These are phyloP conservation scores for Pochonia chlamydosporia DNA, from an alignment of 2,329 filamentous ascomycete species.

Conservation along the genomic window DNA sequence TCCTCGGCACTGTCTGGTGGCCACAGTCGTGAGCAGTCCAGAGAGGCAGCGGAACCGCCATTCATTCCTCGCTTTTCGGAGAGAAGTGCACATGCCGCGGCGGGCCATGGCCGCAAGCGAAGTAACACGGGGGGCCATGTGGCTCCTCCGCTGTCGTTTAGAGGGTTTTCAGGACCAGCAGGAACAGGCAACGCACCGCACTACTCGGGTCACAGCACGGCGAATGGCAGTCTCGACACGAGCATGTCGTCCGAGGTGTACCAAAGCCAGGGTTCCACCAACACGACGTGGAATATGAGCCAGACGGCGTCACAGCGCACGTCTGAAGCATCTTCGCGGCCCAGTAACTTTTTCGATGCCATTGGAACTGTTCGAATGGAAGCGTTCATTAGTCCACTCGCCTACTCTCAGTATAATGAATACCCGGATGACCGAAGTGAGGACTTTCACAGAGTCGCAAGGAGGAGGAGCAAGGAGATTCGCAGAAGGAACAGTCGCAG, in stretches of 20 bases:
- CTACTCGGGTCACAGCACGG: slow-evolving; percentile 49
- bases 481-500: slow-evolving; percentile 48
- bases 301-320: slow-evolving; percentile 43
- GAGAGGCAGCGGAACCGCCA: slow-evolving; percentile 65
- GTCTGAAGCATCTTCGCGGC: slow-evolving; percentile 48
- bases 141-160: slow-evolving; percentile 65
- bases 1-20: slow-evolving; percentile 29
- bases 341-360: slow-evolving; percentile 72
- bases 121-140: slow-evolving; percentile 81
- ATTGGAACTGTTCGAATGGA: slow-evolving; percentile 95
- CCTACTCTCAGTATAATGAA: slow-evolving; percentile 41
- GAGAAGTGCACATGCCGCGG: slow-evolving; percentile 36
- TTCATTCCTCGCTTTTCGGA: slow-evolving; percentile 65
- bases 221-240: slow-evolving; percentile 51
- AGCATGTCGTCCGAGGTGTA: slow-evolving; percentile 57
- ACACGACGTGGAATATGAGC: slow-evolving; percentile 38
- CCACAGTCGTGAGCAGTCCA: slow-evolving; percentile 41
- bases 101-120: slow-evolving; percentile 70
- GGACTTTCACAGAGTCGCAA: slow-evolving; percentile 34
- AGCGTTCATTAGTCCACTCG: slow-evolving; percentile 74
- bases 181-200: slow-evolving; percentile 34
- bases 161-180: slow-evolving; percentile 64
- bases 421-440: slow-evolving; percentile 46
- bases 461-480: slow-evolving; percentile 50
- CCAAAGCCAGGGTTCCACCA: slow-evolving; percentile 45